phyloP scores from a whole-genome alignment of 148 eudicot genomes.

The Pouteria glomerata region DNA sequence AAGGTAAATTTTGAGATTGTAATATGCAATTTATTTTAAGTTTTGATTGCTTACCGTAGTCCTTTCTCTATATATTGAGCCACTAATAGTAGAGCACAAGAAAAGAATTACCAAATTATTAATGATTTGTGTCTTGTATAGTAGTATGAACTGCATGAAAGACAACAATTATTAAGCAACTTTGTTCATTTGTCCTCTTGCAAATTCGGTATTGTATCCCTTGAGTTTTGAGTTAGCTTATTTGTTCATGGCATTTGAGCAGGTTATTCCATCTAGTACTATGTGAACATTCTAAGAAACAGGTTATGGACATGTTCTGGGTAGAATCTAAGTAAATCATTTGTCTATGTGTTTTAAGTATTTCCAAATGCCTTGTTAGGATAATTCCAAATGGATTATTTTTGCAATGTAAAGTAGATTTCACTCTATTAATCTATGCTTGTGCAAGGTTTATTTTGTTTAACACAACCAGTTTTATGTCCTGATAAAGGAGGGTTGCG shows the following conservation, averaged over 20 bases:
- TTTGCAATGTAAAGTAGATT: background rate
- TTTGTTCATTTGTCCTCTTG: background rate
- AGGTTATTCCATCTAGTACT: background rate
- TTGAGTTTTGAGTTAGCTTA: background rate
- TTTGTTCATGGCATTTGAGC: background rate
- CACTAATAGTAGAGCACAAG: background rate
- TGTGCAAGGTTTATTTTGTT: no score
- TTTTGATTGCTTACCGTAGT: background rate
- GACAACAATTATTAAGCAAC: background rate
- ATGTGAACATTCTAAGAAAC: background rate
- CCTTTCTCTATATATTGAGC: background rate
- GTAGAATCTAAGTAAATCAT: background rate
- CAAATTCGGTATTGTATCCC: background rate
- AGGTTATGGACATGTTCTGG: background rate
- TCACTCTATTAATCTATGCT: background rate
- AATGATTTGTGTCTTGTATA: background rate
- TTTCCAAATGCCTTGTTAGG: background rate
- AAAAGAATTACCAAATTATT: background rate
- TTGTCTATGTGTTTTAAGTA: background rate
- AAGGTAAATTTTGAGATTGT: constrained; percentile 35
- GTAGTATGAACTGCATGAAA: background rate
- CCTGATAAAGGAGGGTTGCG: no score
- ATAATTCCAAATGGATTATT: no score
- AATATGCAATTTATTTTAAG: background rate
- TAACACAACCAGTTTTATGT: no score